Evolutionary conservation across 2,329 filamentous ascomycete species (phyloP).

Genomic region (Sporothrix brunneoviolacea): DNA sequence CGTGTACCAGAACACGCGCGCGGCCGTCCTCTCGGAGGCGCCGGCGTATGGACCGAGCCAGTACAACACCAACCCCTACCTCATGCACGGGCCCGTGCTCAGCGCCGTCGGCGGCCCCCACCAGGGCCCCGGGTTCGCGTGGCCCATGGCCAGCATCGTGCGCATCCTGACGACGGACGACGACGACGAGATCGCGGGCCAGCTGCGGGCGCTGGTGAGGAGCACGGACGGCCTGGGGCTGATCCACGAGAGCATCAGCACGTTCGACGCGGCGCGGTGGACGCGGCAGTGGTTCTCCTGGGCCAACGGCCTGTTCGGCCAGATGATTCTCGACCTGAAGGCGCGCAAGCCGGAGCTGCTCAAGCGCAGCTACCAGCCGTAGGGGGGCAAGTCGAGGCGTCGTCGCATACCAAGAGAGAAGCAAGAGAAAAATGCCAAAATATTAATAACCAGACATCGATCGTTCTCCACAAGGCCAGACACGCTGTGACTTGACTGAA

Average conservation of each 20-base stretch:
- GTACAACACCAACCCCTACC: slow-evolving; percentile 64
- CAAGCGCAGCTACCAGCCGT: slow-evolving; percentile 31
- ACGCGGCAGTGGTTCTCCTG: slow-evolving; percentile 63
- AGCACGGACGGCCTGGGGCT: slow-evolving; percentile 67
- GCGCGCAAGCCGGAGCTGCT: slow-evolving; percentile 56
- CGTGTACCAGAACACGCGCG: slow-evolving; percentile 67
- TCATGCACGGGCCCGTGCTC: slow-evolving; percentile 45
- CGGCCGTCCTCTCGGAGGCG: slow-evolving; percentile 53
- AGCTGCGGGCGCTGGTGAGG: slow-evolving; percentile 58
- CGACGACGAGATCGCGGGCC: slow-evolving; percentile 64
- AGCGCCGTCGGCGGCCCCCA: slow-evolving; percentile 48
- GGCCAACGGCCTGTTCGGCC: slow-evolving; percentile 85
- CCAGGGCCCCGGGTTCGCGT: slow-evolving; percentile 61
- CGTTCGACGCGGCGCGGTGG: slow-evolving; percentile 45
- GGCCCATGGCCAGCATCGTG: slow-evolving; percentile 82
- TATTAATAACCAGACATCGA: too few species aligned
- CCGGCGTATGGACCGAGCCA: neutral
- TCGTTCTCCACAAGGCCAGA: neutral
- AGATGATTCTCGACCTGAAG: slow-evolving; percentile 71
- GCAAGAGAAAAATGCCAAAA: too few species aligned
- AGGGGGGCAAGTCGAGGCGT: neutral
- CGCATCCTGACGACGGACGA: slow-evolving; percentile 71
- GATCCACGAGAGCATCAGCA: slow-evolving; percentile 74
- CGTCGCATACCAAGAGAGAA: too few species aligned
- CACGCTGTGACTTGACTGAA: neutral